Evolutionary conservation across 129 eudicot species (phyloP).

Genomic region (Flaveria robusta): DNA sequence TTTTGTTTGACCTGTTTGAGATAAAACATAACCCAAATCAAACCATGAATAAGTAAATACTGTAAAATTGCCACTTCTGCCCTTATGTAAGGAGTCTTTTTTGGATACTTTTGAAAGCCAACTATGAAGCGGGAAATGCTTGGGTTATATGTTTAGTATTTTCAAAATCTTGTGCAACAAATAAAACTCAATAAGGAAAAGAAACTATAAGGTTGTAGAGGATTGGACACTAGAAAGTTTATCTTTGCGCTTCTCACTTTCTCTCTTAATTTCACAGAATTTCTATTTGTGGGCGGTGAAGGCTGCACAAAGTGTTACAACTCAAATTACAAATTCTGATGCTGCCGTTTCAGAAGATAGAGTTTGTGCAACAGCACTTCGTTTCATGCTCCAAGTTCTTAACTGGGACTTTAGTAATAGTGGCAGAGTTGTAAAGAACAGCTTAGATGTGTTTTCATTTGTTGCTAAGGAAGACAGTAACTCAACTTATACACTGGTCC

Average conservation of each 20-base stretch:
- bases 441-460: constrained; percentile 55
- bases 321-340: constrained; percentile 62
- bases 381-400: constrained; percentile 88
- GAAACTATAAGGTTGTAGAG: neutral
- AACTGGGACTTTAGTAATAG: constrained; percentile 80
- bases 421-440: constrained; percentile 50
- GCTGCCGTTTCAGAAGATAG: constrained; percentile 72
- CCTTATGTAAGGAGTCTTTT: neutral
- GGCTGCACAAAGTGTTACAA: constrained; percentile 76
- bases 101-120: constrained; percentile 8
- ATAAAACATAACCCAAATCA: constrained; percentile 4
- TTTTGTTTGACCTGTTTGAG: neutral
- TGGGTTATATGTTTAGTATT: neutral
- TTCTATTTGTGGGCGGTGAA: constrained; percentile 89
- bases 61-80: constrained; percentile 7
- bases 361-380: constrained; percentile 82
- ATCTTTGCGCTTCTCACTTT: constrained; percentile 22
- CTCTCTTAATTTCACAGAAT: constrained; percentile 46
- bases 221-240: constrained; percentile 1
- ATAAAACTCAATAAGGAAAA: constrained; percentile 3
- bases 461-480: constrained; percentile 57
- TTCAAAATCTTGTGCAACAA: neutral
- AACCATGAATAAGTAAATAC: neutral
- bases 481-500: constrained; percentile 63
- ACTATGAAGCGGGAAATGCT: constrained; percentile 6